Base-by-base conservation (phyloP, 2,329 filamentous ascomycete species). In the Ceratocystis lukuohia region DNA sequence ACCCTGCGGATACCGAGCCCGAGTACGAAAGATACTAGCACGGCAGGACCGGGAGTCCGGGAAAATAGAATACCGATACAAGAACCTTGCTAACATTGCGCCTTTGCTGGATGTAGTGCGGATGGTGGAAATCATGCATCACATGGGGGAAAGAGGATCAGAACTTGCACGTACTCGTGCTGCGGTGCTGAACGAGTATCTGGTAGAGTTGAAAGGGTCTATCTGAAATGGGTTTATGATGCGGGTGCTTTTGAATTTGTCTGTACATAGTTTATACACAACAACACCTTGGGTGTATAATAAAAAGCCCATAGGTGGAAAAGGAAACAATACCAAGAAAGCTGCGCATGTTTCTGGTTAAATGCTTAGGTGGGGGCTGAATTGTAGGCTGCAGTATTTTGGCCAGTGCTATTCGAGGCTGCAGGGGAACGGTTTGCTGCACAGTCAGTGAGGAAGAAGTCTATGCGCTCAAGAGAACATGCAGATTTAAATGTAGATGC, bases 61-160 rank as follows among this genome's bases (percentile, higher is more conserved):
- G 33, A 20, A 59, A 59, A 17, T 37, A 59, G 17, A 59, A 37
- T 1, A 30, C 28, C 53, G 53, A 59, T 12, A 59, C 15, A 30
- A 30, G 28, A 53, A 10, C 25, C 28, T 59, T 59, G 28, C 53
- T 59, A 33, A 59, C 53, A 30, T 59, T 59, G 53, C 28, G 15
- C 33, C 25, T 37, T n/a, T 17, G 12, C 17, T 33, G 17, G 17
- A n/a, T 41, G 66, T 64, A 85, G 82, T 77, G 53, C 78, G 80
- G 68, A 86, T 87, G 84, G 81, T 87, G 33, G 78, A 85, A 65
- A 86, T 87, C 62, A 81, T 87, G 82, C 77, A 81, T 66, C 71
- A 77, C 28, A 79, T 81, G 44, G 78, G 80, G 7, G 78, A 81
- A 28, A 74, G 83, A 61, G 82, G 82, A 1, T 83, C 81, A 12